Base-by-base conservation (phyloP, 108 stramenopile species). In the Bacterosira constricta region DNA sequence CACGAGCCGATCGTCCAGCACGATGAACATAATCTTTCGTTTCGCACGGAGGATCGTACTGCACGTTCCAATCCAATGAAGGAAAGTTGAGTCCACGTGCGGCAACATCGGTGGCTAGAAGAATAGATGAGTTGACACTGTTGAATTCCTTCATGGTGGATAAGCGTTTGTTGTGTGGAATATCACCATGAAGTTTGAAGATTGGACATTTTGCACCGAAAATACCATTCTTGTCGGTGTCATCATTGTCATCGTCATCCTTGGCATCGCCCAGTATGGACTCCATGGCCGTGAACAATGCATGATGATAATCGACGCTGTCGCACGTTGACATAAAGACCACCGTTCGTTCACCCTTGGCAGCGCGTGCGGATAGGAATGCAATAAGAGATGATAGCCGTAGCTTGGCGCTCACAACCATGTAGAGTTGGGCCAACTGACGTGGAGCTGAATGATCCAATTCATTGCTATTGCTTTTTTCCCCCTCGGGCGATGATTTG, bases 241-340 rank as follows among this genome's bases (percentile, higher is more conserved):
- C 18, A 26, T 41, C 53, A 42, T 46, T 36, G 27, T 42, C 63
- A 1, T 75, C 58, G 6, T 38, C 5, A 29, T 29, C 23, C 12
- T 73, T 60, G 1, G 56, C 66, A 12, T 52, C 54, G 23, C 63
- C 71, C 42, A 90, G 72, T 10, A 90, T 69, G 9, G 77, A 83
- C 26, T 84, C 73, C 75, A 89, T 75, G 15, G 77, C 53, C 35
- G 66, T 34, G 44, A 96, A 89, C 21, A 98, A 61, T 0, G 85
- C 77, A 59, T 92, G 68, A 64, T 98, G 92, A 83, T 88, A 98
- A 54, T 99, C 96, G 12, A 97, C 97, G n/a, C 90, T 73, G 54
- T 97, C 97, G 57, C 98, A 98, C 2, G 97, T 98, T 11, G 88
- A 83, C 85, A 97, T 85, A 69, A 99, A 99, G 1, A 98, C 95